phyloP scores from a whole-genome alignment of 148 eudicot species.

The Dianthus caryophyllus region DNA sequence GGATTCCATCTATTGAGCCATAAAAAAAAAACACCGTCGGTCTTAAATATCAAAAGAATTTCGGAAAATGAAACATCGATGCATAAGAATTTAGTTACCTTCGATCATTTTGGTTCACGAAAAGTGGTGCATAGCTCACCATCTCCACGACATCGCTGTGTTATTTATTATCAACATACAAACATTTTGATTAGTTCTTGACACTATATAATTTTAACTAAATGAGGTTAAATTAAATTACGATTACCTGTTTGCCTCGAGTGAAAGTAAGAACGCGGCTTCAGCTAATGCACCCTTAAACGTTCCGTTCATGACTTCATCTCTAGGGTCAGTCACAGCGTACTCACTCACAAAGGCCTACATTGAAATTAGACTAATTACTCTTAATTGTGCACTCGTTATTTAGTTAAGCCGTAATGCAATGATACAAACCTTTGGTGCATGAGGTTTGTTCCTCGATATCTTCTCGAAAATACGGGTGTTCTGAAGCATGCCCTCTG shows the following conservation, averaged over 20 bases:
- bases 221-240: no score
- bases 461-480: slow-evolving; percentile 16
- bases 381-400: no score
- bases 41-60: not conserved
- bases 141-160: slow-evolving; percentile 84
- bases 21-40: not conserved
- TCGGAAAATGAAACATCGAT: not conserved
- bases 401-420: no score
- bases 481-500: slow-evolving; percentile 18
- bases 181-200: not conserved
- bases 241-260: slow-evolving; percentile 52
- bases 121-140: slow-evolving; percentile 89
- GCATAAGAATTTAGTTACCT: slow-evolving; percentile 13
- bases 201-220: not conserved
- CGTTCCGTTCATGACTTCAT: slow-evolving; percentile 36
- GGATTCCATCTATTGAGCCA: slow-evolving; percentile 47
- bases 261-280: slow-evolving; percentile 78
- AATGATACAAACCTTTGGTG: slow-evolving; percentile 24
- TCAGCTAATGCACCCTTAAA: slow-evolving; percentile 65
- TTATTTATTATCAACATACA: no score
- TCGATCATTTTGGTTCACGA: slow-evolving; percentile 51
- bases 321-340: slow-evolving; percentile 48
- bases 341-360: slow-evolving; percentile 91
- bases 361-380: not conserved
- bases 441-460: slow-evolving; percentile 11